Conservation (phyloP, 352 stramenopile species). For the Hyaloperonospora brassicae region DNA sequence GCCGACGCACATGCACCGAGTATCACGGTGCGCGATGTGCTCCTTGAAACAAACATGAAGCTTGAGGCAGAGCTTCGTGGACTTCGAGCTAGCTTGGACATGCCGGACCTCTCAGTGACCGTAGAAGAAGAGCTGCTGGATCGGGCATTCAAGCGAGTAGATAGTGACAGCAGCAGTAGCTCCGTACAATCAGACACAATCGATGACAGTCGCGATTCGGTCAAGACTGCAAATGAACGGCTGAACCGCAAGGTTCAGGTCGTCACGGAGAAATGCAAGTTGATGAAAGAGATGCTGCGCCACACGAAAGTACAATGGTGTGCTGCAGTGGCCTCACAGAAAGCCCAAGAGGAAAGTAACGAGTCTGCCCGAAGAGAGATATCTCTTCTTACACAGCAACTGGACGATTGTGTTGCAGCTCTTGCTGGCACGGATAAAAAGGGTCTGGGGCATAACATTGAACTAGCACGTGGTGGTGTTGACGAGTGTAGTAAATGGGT, state of each 20-base stretch:
- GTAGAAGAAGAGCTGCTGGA: slow-evolving; percentile 21
- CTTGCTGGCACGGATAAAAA: slow-evolving; percentile 15
- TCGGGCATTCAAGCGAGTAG: slow-evolving; percentile 24
- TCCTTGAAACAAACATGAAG: slow-evolving; percentile 49
- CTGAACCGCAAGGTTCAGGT: slow-evolving; percentile 34
- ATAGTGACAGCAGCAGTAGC: slow-evolving; percentile 31
- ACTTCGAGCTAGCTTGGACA: slow-evolving; percentile 27
- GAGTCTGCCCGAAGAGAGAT: slow-evolving; percentile 42
- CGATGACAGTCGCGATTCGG: slow-evolving; percentile 17
- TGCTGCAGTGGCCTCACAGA: slow-evolving; percentile 51
- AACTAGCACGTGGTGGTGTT: slow-evolving; percentile 16
- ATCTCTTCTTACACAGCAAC: slow-evolving; percentile 34
- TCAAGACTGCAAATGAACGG: slow-evolving; percentile 24
- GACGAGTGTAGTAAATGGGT: slow-evolving; percentile 36
- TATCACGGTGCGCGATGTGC: slow-evolving; percentile 42
- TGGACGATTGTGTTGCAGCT: slow-evolving; percentile 37
- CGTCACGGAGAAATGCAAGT: slow-evolving; percentile 36
- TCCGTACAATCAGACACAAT: slow-evolving; percentile 18
- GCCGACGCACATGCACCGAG: slow-evolving; percentile 17
- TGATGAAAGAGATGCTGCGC: slow-evolving; percentile 47
- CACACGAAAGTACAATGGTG: slow-evolving; percentile 63
- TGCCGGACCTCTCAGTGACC: slow-evolving; percentile 18
- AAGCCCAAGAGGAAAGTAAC: slow-evolving; percentile 54
- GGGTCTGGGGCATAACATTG: slow-evolving; percentile 16
- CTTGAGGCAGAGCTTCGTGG: slow-evolving; percentile 37